Percentiles rank a stretch among this genome's conserved stretches.
phyloP scores from a whole-genome alignment of 306 rosid genomes.

The Cucurbita ficifolia region DNA sequence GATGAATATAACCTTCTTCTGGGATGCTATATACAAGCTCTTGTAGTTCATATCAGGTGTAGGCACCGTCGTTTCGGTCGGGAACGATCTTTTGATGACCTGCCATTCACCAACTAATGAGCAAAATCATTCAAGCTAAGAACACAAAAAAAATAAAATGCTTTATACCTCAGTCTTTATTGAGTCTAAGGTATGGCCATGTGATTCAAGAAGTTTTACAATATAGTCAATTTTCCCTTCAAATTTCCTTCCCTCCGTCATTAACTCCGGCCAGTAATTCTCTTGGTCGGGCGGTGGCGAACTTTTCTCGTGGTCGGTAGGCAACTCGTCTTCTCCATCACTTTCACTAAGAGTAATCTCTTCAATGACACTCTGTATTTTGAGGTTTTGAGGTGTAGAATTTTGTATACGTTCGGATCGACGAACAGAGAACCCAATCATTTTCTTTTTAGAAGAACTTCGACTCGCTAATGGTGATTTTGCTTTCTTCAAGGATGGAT shows the following conservation, averaged over 20 bases:
- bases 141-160: not conserved
- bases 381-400: not conserved
- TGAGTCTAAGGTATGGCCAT: not conserved
- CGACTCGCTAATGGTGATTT: not conserved
- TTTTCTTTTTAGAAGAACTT: not conserved
- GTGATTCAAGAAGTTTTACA: conserved; percentile 2
- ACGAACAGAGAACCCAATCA: not conserved
- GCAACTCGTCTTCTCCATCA: not conserved
- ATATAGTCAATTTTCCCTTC: conserved; percentile 4
- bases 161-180: not conserved
- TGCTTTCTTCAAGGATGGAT: not conserved
- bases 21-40: conserved; percentile 10
- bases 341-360: conserved; percentile 7
- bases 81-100: not conserved
- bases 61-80: not conserved
- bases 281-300: not conserved
- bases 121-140: not conserved
- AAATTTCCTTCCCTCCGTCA: not conserved
- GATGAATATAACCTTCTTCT: conserved; percentile 4
- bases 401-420: conserved; percentile 12
- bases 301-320: not conserved
- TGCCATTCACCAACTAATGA: not conserved
- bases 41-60: not conserved
- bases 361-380: not conserved
- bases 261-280: not conserved